Percentiles rank a stretch among this genome's conserved stretches.
These are phyloP conservation scores for Ogataea nonfermentans DNA, from an alignment of 805 yeast genomes.

Conservation along the genomic window DNA sequence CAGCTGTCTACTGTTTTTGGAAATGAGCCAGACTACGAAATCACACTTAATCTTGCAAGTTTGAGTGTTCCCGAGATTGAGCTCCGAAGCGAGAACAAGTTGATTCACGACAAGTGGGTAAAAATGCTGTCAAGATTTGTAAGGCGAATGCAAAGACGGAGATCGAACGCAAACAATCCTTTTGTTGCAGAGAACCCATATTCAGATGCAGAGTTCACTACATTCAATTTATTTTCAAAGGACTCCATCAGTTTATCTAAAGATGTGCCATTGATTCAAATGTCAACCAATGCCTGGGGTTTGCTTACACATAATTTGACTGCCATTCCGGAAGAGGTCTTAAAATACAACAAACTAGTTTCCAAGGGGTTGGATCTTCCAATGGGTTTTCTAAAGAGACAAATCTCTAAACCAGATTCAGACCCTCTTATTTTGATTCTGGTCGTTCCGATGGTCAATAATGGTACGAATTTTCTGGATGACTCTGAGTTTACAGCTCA, in stretches of 20 bases:
- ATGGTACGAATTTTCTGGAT: conserved; percentile 19
- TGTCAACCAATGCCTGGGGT: conserved; percentile 52
- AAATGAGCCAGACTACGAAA: conserved; percentile 9
- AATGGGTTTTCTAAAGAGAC: conserved; percentile 34
- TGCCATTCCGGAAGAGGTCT: conserved; percentile 40
- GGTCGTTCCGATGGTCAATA: conserved; percentile 26
- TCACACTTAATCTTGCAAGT: conserved; percentile 27
- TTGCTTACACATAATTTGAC: conserved; percentile 33
- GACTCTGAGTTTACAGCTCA: conserved; percentile 22
- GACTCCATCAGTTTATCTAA: conserved; percentile 10
- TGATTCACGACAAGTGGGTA: conserved; percentile 30
- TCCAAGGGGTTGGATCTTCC: conserved; percentile 44
- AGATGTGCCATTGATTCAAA: conserved; percentile 40
- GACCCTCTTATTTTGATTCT: conserved; percentile 26
- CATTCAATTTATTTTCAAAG: conserved; percentile 3
- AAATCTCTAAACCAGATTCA: conserved; percentile 41
- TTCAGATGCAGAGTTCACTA: conserved; percentile 5
- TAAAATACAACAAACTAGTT: conserved; percentile 36
- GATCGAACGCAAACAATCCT: conserved; percentile 1
- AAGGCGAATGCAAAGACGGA: conserved; percentile 10
- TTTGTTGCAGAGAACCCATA: conserved; percentile 7
- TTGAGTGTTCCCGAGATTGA: conserved; percentile 26
- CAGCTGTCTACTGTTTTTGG: conserved; percentile 29
- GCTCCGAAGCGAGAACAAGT: conserved; percentile 20
- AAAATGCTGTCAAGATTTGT: conserved; percentile 24